Evolutionary conservation across 148 eudicot genomes (phyloP).

Genomic region (Vaccinium vitisidaea): DNA sequence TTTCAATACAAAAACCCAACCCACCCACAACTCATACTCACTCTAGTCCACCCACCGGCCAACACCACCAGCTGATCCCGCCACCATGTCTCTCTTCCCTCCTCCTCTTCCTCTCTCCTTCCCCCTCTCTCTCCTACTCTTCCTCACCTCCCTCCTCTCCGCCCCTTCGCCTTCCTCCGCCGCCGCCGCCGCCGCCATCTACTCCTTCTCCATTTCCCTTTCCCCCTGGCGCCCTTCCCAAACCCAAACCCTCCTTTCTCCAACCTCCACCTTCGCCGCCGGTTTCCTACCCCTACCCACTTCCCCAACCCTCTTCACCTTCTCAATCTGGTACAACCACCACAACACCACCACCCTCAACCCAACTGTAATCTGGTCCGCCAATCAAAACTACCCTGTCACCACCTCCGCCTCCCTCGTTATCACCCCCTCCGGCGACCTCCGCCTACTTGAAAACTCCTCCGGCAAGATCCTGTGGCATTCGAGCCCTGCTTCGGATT

Average conservation of each 20-base stretch:
- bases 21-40: too few relatives aligned
- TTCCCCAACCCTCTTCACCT: conserved; percentile 34
- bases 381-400: conserved; percentile 37
- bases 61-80: too few relatives aligned
- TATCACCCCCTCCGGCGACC: conserved; percentile 44
- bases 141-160: conserved; percentile 16
- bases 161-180: neutral
- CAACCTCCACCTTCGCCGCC: conserved; percentile 53
- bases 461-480: conserved; percentile 24
- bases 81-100: neutral
- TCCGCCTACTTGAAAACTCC: conserved; percentile 30
- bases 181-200: conserved; percentile 21
- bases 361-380: conserved; percentile 50
- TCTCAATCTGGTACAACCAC: conserved; percentile 56
- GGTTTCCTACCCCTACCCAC: conserved; percentile 40
- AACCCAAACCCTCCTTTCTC: conserved; percentile 49
- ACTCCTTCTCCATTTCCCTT: conserved; percentile 34
- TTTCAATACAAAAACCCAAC: too few relatives aligned
- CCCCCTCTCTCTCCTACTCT: too few relatives aligned
- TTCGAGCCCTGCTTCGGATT: neutral
- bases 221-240: conserved; percentile 58
- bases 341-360: conserved; percentile 2
- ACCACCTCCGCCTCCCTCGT: conserved; percentile 28
- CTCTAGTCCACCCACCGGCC: too few relatives aligned
- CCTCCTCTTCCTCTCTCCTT: too few relatives aligned